phyloP scores from a whole-genome alignment of 345 rosid genomes.

The Moricandia moricandioides region DNA sequence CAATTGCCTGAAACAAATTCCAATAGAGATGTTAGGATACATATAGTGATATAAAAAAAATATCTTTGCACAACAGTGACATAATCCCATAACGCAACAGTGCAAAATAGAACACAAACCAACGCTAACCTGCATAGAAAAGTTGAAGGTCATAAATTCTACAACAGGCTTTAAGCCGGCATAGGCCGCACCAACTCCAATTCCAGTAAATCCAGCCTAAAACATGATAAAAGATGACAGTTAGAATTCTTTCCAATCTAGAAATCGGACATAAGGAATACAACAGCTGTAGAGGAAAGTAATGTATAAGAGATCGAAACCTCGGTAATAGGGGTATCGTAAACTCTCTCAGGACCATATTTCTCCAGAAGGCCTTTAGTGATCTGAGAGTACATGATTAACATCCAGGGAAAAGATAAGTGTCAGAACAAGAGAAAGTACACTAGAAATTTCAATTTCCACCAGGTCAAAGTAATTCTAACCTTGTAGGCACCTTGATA shows the following conservation, averaged over 20 bases:
- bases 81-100: neutral
- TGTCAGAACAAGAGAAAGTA: neutral
- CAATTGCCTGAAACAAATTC: slow-evolving; percentile 64
- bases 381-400: slow-evolving; percentile 42
- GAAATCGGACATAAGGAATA: neutral
- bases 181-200: slow-evolving; percentile 96
- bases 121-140: slow-evolving; percentile 76
- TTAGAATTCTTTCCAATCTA: slow-evolving; percentile 3
- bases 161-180: slow-evolving; percentile 78
- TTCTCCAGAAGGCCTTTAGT: slow-evolving; percentile 79
- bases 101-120: neutral
- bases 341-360: slow-evolving; percentile 92
- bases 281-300: neutral
- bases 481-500: slow-evolving; percentile 99
- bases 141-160: slow-evolving; percentile 95
- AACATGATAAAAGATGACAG: slow-evolving; percentile 8
- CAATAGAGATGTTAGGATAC: neutral
- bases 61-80: neutral
- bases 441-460: neutral
- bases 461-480: slow-evolving; percentile 14
- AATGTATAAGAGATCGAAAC: slow-evolving; percentile 33
- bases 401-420: slow-evolving; percentile 10
- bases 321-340: slow-evolving; percentile 93
- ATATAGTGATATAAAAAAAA: neutral
- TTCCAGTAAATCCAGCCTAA: slow-evolving; percentile 97